These are phyloP conservation scores for Atractiella rhizophila DNA, from an alignment of 768 basidiomycete genomes.

Conservation along the genomic window DNA sequence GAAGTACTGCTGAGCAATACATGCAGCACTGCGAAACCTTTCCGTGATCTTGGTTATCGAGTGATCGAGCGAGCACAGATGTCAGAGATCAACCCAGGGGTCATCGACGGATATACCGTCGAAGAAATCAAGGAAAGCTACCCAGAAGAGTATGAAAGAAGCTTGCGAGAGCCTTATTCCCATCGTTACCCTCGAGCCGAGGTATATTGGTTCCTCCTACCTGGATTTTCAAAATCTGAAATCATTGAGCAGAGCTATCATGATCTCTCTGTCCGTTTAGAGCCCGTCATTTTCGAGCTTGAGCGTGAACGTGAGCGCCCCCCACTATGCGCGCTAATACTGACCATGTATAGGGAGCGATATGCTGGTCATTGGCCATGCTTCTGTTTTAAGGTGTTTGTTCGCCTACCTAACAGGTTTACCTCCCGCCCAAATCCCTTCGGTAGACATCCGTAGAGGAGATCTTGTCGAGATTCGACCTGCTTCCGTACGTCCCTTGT, in stretches of 20 bases:
- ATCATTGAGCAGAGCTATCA: slow-evolving; percentile 55
- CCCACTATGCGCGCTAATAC: slow-evolving; percentile 4
- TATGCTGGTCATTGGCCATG: slow-evolving; percentile 29
- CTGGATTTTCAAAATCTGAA: slow-evolving; percentile 24
- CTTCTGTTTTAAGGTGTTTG: slow-evolving; percentile 81
- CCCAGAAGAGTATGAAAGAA: slow-evolving; percentile 80
- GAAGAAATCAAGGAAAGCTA: slow-evolving; percentile 72
- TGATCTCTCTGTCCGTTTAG: slow-evolving; percentile 33
- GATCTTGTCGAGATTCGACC: slow-evolving; percentile 52
- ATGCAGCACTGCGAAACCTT: slow-evolving; percentile 88
- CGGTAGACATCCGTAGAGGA: slow-evolving; percentile 85
- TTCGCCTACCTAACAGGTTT: slow-evolving; percentile 35
- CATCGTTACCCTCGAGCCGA: slow-evolving; percentile 17
- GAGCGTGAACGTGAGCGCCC: slow-evolving; percentile 44
- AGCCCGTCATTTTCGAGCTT: slow-evolving; percentile 44
- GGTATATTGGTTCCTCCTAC: background rate
- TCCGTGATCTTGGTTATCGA: slow-evolving; percentile 27
- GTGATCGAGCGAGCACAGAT: slow-evolving; percentile 89
- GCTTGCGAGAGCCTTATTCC: slow-evolving; percentile 64
- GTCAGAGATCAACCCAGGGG: slow-evolving; percentile 87
- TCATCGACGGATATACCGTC: slow-evolving; percentile 68
- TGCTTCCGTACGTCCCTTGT: background rate
- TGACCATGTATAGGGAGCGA: slow-evolving; percentile 14
- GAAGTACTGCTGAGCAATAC: no score
- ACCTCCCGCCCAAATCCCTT: slow-evolving; percentile 85